Base-by-base conservation (phyloP, 2,329 filamentous ascomycete species). In the Torrubiella hemipterigena region DNA sequence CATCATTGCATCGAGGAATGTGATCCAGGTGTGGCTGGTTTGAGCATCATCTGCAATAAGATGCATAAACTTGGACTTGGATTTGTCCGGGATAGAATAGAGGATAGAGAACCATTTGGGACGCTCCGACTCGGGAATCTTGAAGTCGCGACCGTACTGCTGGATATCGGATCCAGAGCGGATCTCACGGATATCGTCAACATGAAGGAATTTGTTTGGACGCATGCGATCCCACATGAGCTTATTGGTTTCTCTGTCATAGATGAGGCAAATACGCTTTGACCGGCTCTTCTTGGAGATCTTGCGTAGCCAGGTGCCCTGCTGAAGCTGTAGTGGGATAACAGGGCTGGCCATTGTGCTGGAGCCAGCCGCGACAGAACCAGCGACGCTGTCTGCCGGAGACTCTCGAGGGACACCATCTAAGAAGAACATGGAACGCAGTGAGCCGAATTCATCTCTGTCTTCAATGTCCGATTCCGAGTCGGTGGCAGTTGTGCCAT, bases 101-200 rank as follows among this genome's bases (percentile, higher is more conserved):
- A 94, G 72, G 42, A 98, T 85, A 17, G 87, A 93, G 48, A 96
- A 89, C 72, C 87, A 93, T 11, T 75, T 73, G 7, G 67, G 59
- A 45, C 87, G 80, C 23, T 76, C 70, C 6, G 72, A 61, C 31
- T 78, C 70, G 1, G 77, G 60, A 15, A 91, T 62, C 23, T 76
- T 73, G 48, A 81, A 83, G 52, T 95, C 87, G 45, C 89, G 77
- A 25, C 84, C 80, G 51, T 94, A 93, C 50, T 93, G 89, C 35
- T 82, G 76, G 13, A 89, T 84, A 50, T 96, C 84, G 10, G 72
- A 71, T 13, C 84, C 86, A 20, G 78, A 75, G 39, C 87, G 77
- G 29, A 96, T 86, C 48, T 94, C 86, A 47, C 83, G 81, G 46
- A 98, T 89, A 51, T 96, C 86, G 47, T 98, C 91, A 39, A 98